Evolutionary conservation across 108 stramenopile species (phyloP).

Genomic region (Pseudonitzschia delicatissima): DNA sequence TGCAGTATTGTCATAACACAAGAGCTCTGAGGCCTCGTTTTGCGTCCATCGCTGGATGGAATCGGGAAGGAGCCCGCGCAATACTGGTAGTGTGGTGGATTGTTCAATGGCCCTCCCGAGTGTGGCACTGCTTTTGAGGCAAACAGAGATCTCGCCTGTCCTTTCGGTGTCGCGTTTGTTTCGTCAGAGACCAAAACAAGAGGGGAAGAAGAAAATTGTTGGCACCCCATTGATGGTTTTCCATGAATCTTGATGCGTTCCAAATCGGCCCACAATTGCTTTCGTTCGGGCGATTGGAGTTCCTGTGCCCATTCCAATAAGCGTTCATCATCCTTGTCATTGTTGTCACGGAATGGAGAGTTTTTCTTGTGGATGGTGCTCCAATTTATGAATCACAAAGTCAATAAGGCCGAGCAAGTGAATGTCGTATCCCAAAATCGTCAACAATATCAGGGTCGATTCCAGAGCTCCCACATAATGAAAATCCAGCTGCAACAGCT

Average conservation of each 20-base stretch:
- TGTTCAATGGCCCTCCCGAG: background rate
- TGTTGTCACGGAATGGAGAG: too few relatives aligned
- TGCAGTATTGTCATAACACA: background rate
- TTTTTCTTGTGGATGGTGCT: too few relatives aligned
- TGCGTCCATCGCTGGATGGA: background rate
- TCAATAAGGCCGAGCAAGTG: background rate
- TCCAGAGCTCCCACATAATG: background rate
- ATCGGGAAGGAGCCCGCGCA: background rate
- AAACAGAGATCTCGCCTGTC: too few relatives aligned
- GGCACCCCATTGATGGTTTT: background rate
- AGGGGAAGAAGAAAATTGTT: background rate
- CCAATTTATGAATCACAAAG: background rate
- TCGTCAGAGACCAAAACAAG: background rate
- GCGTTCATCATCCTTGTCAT: background rate
- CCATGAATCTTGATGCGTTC: background rate
- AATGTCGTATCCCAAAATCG: background rate
- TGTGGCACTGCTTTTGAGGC: too few relatives aligned
- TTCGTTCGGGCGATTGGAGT: too few relatives aligned
- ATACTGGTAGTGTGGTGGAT: background rate
- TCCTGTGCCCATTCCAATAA: constrained; percentile 5
- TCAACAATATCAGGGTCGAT: background rate
- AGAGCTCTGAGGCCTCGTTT: background rate
- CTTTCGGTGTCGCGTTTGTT: background rate
- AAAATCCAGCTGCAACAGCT: background rate
- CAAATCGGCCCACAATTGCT: too few relatives aligned